Evolutionary conservation across 768 basidiomycete species (phyloP), one percentile per base, ranked within the genome.

Genomic region (Agaricus bisporus): DNA sequence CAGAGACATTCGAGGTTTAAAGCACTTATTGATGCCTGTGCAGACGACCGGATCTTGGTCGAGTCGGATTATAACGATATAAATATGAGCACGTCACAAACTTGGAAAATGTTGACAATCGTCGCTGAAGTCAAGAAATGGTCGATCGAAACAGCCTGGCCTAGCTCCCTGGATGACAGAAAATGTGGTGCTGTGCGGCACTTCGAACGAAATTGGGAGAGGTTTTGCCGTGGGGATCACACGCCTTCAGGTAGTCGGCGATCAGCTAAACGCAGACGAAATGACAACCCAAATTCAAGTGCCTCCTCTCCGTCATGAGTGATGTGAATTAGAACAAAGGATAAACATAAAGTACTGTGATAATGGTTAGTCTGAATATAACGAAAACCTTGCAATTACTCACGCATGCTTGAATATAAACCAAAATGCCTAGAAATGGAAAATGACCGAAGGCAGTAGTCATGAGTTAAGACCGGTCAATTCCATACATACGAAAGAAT

Each of bases 31-130:
- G 68, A 76, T 41, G 72, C 75, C 0, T 88, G 85, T 58, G 71
- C 81, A 46, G 69, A 82, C 2, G 65, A 80, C 56, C 82, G 91
- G 20, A 75, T 98, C 25, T 77, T 98, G 47, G 83, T 83, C 28
- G 95, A 99, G 68, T 91, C 88, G 2, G 95, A 98, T 68, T 88
- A 78, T 61, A 77, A 91, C 63, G 70, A 86, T 56, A 75, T 90
- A n/a, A 65, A 77, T 14, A 63, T 72, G 57, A 81, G 79, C 50
- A 74, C 83, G 1, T 57, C 71, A 32, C 73, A 80, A 53, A 87
- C 90, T 5, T 90, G 91, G 86, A 81, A 85, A 41, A 94, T 95
- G 70, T 63, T 92, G 7, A 67, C 73, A 35, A 80, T 78, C 42
- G 73, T 98, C 15, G 86, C 91, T 3, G 75, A 82, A 35, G 75